Conservation (phyloP, 1,284 basidiomycete genomes). For the Irpex lacteus region DNA sequence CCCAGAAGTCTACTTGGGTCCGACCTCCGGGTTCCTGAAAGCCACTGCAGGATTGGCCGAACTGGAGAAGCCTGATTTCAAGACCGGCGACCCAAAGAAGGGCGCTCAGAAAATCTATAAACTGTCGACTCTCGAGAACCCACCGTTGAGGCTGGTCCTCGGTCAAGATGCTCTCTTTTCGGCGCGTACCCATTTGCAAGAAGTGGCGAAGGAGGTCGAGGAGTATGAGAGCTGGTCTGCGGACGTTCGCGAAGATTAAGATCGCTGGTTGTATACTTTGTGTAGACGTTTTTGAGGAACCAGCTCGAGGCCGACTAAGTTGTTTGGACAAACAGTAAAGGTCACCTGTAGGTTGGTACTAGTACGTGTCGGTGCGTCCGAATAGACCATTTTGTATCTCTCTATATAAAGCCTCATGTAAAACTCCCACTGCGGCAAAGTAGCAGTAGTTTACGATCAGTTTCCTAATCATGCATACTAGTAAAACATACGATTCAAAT, state of each 20-base stretch:
- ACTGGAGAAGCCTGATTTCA: background rate
- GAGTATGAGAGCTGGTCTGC: background rate
- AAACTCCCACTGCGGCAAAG: no score
- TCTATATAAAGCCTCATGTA: no score
- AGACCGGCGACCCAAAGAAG: background rate
- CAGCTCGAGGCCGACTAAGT: no score
- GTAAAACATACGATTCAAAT: no score
- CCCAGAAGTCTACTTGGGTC: background rate
- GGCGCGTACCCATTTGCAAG: constrained; percentile 31
- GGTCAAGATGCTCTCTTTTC: constrained; percentile 48
- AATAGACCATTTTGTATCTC: no score
- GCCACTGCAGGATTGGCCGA: background rate
- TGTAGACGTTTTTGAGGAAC: no score
- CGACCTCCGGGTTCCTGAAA: background rate
- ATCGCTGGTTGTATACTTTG: no score
- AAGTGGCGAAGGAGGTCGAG: background rate
- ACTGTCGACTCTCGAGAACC: constrained; percentile 33
- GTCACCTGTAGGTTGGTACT: no score
- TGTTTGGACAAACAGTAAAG: no score
- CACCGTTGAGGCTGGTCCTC: constrained; percentile 44
- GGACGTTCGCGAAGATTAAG: background rate
- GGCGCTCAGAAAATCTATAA: constrained; percentile 21
- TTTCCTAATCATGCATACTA: no score
- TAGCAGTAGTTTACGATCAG: no score
- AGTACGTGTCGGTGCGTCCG: no score